phyloP scores from a whole-genome alignment of 345 rosid genomes.

The Firmiana major region DNA sequence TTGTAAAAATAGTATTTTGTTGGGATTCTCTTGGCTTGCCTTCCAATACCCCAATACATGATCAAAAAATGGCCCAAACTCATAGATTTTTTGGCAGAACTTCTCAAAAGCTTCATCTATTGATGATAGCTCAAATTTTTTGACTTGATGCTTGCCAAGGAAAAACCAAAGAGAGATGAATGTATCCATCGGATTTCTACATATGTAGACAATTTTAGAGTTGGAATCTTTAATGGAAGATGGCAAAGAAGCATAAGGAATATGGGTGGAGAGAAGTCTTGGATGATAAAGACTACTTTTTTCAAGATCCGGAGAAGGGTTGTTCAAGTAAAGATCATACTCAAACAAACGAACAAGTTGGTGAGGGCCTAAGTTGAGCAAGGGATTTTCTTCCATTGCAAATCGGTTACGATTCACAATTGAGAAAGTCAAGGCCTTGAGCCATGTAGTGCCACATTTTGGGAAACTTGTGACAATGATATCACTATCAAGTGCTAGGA shows the following conservation, averaged over 20 bases:
- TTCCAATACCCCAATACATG: slow-evolving; percentile 43
- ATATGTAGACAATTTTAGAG: slow-evolving; percentile 38
- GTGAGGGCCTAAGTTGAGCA: slow-evolving; percentile 21
- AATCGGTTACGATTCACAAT: background rate
- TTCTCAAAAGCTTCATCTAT: slow-evolving; percentile 40
- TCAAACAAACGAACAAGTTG: slow-evolving; percentile 23
- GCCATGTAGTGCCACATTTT: slow-evolving; percentile 59
- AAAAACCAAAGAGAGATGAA: slow-evolving; percentile 48
- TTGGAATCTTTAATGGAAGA: slow-evolving; percentile 24
- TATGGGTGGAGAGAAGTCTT: slow-evolving; percentile 40
- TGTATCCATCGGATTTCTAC: slow-evolving; percentile 42
- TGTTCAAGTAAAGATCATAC: slow-evolving; percentile 30
- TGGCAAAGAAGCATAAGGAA: slow-evolving; percentile 34
- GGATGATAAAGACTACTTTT: slow-evolving; percentile 9
- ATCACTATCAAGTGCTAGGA: slow-evolving; percentile 26
- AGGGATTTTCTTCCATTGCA: background rate
- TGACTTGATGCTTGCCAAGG: slow-evolving; percentile 12
- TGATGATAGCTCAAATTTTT: slow-evolving; percentile 5
- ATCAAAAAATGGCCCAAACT: slow-evolving; percentile 47
- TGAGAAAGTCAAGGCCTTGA: slow-evolving; percentile 13
- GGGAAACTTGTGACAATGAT: slow-evolving; percentile 38
- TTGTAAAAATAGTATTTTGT: slow-evolving; percentile 33
- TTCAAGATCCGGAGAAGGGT: slow-evolving; percentile 32
- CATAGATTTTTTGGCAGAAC: slow-evolving; percentile 31
- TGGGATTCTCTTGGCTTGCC: slow-evolving; percentile 36